Conservation (phyloP, 2,329 filamentous ascomycete genomes). For the Trichoderma afroharzianum region DNA sequence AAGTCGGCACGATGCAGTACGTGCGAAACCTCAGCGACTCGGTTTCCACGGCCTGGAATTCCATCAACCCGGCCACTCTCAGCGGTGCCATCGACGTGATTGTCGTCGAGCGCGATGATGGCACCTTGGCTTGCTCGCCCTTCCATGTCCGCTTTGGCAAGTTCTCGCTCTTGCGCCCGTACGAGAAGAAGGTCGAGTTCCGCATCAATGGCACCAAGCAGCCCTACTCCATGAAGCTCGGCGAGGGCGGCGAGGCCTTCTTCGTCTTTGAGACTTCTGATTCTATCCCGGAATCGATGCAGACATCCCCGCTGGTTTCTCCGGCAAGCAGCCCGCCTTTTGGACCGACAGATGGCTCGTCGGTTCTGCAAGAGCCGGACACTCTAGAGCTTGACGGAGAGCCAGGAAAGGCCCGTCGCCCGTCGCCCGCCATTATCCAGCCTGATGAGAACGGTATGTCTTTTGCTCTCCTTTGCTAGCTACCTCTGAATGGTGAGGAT, state of each 20-base stretch:
- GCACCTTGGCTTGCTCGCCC: constrained; percentile 82
- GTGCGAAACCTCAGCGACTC: constrained; percentile 92
- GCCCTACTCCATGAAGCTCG: constrained; percentile 95
- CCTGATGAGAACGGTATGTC: constrained; percentile 31
- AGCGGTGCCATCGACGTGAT: constrained; percentile 99
- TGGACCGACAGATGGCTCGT: constrained; percentile 31
- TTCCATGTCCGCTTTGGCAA: constrained; percentile 99
- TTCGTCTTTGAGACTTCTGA: constrained; percentile 97
- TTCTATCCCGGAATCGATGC: constrained; percentile 84
- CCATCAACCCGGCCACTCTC: constrained; percentile 94
- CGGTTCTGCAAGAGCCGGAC: constrained; percentile 63
- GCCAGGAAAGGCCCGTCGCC: constrained; percentile 37
- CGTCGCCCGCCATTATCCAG: constrained; percentile 41
- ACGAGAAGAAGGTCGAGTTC: constrained; percentile 99
- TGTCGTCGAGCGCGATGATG: constrained; percentile 94
- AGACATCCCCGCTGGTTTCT: constrained; percentile 91
- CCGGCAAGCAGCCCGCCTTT: constrained; percentile 82
- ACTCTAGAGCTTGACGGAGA: constrained; percentile 60
- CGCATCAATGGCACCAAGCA: constrained; percentile 89
- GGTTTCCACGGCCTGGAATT: constrained; percentile 98
- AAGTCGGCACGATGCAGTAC: constrained; percentile 78
- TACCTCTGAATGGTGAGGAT: not conserved
- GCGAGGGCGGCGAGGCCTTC: constrained; percentile 95
- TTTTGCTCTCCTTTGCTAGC: not conserved
- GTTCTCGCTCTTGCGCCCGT: constrained; percentile 90